These are phyloP conservation scores for Aureobasidium sp. DNA, from an alignment of 2,329 filamentous ascomycete genomes.

Conservation along the genomic window DNA sequence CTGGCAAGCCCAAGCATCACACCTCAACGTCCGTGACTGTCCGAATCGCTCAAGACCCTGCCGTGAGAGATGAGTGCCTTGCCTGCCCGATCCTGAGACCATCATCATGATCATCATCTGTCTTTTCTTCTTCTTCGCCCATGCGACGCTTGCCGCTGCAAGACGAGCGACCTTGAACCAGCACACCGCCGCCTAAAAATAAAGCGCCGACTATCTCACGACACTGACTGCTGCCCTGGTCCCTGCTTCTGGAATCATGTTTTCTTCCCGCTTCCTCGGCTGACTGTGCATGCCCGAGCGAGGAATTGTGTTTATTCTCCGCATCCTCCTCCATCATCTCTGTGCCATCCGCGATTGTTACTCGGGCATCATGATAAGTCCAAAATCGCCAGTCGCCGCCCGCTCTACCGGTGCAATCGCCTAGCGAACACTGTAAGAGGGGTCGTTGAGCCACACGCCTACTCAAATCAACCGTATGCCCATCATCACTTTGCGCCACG, in stretches of 20 bases:
- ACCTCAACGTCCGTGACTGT: not conserved
- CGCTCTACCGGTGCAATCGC: not conserved
- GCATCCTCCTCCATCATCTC: not conserved
- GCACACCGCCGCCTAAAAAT: slow-evolving; percentile 14
- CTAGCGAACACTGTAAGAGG: not conserved
- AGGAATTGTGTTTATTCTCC: slow-evolving; percentile 10
- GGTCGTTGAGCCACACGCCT: slow-evolving; percentile 12
- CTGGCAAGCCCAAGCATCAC: slow-evolving; percentile 13
- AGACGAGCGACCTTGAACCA: not conserved
- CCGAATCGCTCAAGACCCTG: not conserved
- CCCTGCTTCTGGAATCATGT: slow-evolving; percentile 14
- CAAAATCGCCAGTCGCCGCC: not conserved
- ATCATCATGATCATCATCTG: not conserved
- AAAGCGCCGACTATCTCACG: not conserved
- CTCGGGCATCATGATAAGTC: slow-evolving; percentile 7
- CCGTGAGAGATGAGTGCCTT: not conserved
- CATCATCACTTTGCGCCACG: slow-evolving; percentile 14
- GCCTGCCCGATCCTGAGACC: not conserved
- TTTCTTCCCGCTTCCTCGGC: slow-evolving; percentile 14
- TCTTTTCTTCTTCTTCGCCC: slow-evolving; percentile 3
- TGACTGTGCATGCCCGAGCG: not conserved
- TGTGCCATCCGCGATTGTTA: slow-evolving; percentile 12
- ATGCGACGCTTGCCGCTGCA: slow-evolving; percentile 3
- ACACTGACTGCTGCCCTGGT: not conserved
- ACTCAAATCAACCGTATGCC: not conserved